A percentile compares a stretch with the other conserved stretches of the same genome.
phyloP scores from a whole-genome alignment of 192 early-diverging fungal species.

The Umbelopsis sp. region DNA sequence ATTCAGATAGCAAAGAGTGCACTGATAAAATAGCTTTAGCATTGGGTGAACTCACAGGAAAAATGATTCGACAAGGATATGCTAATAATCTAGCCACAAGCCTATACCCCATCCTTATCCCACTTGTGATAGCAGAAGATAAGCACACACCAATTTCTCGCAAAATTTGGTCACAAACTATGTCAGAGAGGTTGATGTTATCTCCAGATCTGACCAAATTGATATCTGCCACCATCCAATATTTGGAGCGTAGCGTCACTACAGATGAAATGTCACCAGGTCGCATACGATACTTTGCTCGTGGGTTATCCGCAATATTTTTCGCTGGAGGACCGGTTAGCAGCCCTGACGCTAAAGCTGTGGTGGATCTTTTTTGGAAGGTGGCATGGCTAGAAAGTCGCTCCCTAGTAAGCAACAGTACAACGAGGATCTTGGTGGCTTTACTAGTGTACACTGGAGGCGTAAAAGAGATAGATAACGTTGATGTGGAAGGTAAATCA shows the following conservation, averaged over 20 bases:
- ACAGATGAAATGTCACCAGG: neutral
- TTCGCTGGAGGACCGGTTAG: neutral
- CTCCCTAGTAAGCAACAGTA: neutral
- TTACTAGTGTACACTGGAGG: slow-evolving; percentile 9
- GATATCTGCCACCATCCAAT: neutral
- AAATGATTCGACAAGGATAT: slow-evolving; percentile 14
- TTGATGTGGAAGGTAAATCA: neutral
- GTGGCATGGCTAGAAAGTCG: neutral
- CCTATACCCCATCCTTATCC: neutral
- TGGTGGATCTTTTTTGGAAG: neutral
- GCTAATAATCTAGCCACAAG: neutral
- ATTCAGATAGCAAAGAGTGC: neutral
- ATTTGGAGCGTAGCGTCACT: neutral
- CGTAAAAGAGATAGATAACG: neutral
- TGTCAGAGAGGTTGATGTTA: neutral
- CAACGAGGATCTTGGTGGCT: slow-evolving; percentile 1
- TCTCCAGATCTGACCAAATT: neutral
- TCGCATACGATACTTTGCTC: neutral
- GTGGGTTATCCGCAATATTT: slow-evolving; percentile 1
- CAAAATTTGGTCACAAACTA: slow-evolving; percentile 7
- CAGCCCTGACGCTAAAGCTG: neutral
- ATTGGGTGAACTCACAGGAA: slow-evolving; percentile 5
- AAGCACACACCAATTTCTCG: neutral
- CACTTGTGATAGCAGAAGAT: neutral
- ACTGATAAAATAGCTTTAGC: neutral